Evolutionary conservation across 768 basidiomycete species (phyloP), one percentile per base, ranked within the genome.

Genomic region (Leucocoprinus leucothites): DNA sequence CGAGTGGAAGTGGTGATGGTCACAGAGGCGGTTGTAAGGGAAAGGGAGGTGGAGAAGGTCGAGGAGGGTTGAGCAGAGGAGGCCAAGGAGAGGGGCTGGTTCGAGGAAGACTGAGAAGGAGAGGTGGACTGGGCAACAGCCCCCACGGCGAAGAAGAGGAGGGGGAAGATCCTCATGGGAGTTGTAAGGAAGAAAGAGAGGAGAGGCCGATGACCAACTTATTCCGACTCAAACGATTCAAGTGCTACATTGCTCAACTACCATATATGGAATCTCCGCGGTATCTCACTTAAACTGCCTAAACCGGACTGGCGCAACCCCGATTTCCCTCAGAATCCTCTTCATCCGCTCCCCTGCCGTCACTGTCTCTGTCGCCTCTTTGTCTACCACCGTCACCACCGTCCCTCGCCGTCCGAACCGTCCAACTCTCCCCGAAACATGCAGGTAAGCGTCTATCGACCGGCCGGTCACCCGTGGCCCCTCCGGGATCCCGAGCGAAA

Each of bases 351-450:
- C 56, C 56, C 57, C 59, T 11, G 45, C 57, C 64, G 35, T 63
- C 68, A 25, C 68, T 66, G n/a, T 56, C 63, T 46, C 24, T 55
- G 45, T 64, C 66, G 52, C 63, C 70, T 63, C 71, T 51, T 69
- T 71, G 45, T 80, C 77, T 34, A 91, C 66, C 36, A 90, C 72
- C 24, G 76, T 82, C 55, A 91, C 73, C 49, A 89, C 86, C 68
- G 81, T 86, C 14, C 89, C 89, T 19, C 67, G 69, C 41, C 79
- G 68, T 43, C 85, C 84, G 65, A 88, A 86, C 56, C 89, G 78
- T 19, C 89, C 87, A n/a, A 85, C 86, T 11, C 89, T 82, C 13
- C 90, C 89, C 4, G 86, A 82, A 40, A 85, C 70, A 62, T 91
- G 89, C 60, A 84, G 57, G 65, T 91, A 91, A 38, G 74, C 74